phyloP scores from a whole-genome alignment of 23 red algal genomes.

The Gracilaria gracilis region DNA sequence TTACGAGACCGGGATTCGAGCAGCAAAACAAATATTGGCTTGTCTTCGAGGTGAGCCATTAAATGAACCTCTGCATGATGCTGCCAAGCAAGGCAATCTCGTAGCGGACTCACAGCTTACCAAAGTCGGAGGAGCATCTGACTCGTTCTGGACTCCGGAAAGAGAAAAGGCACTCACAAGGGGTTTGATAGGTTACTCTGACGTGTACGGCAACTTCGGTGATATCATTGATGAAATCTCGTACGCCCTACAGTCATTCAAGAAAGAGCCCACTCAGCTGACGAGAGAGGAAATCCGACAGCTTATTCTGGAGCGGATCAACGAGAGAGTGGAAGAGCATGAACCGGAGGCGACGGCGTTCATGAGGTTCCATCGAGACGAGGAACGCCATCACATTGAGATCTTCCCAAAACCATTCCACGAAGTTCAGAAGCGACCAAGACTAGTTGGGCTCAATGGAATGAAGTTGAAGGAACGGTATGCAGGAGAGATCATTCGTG shows the following conservation, averaged over 20 bases:
- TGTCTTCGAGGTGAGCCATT: conserved; percentile 8
- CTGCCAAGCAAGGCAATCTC: background rate
- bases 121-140: background rate
- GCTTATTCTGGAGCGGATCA: conserved; percentile 37
- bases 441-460: conserved; percentile 59
- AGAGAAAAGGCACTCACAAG: conserved; percentile 59
- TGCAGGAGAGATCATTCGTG: conserved; percentile 45
- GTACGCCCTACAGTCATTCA: conserved; percentile 58
- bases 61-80: background rate
- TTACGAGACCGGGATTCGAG: conserved; percentile 76
- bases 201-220: conserved; percentile 59
- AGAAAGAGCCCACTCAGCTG: conserved; percentile 58
- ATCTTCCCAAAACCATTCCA: conserved; percentile 51
- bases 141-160: conserved; percentile 61
- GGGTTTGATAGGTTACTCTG: conserved; percentile 60
- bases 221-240: conserved; percentile 66
- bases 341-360: conserved; percentile 56
- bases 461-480: conserved; percentile 51
- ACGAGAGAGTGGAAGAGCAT: conserved; percentile 40
- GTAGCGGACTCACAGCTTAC: conserved; percentile 3
- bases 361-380: conserved; percentile 35
- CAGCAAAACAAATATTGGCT: conserved; percentile 42
- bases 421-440: conserved; percentile 40
- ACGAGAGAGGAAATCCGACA: conserved; percentile 40
- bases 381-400: conserved; percentile 21